Conservation (phyloP, 2,329 filamentous ascomycete genomes). For the Claviceps quebecensis region DNA sequence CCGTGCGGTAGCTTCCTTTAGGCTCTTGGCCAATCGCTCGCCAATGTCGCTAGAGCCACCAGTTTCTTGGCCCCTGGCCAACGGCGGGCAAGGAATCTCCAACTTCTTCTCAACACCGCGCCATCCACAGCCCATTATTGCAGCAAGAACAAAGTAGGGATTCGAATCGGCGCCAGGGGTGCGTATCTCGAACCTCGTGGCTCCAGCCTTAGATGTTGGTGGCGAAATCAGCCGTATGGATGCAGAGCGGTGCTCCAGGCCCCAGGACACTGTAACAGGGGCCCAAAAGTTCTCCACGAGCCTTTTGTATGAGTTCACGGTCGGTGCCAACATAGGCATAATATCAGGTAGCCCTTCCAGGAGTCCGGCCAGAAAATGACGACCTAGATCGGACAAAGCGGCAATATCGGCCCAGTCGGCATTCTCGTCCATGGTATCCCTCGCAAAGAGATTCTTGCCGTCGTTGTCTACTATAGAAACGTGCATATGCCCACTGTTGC, state of each 20-base stretch:
- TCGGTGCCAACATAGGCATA: conserved; percentile 91
- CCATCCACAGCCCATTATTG: conserved; percentile 79
- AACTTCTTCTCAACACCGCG: conserved; percentile 87
- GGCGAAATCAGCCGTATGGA: conserved; percentile 83
- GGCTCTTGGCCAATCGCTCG: conserved; percentile 63
- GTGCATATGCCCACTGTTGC: conserved; percentile 94
- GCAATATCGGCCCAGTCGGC: conserved; percentile 63
- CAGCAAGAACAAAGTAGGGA: conserved; percentile 71
- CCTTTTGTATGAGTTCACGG: conserved; percentile 94
- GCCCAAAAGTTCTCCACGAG: conserved; percentile 99
- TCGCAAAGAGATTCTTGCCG: conserved; percentile 74
- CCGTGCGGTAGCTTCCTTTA: conserved; percentile 69
- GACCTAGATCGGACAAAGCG: conserved; percentile 72
- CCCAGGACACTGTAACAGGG: conserved; percentile 94
- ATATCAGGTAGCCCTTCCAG: conserved; percentile 82
- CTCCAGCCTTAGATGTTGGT: conserved; percentile 68
- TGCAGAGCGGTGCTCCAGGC: conserved; percentile 84
- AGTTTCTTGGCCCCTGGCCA: conserved; percentile 74
- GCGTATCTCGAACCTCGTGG: conserved; percentile 83
- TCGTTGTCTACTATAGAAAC: conserved; percentile 68
- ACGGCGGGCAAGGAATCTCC: conserved; percentile 64
- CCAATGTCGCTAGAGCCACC: conserved; percentile 60
- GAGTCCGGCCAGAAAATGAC: conserved; percentile 85
- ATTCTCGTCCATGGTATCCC: conserved; percentile 56
- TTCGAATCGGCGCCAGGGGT: conserved; percentile 93